phyloP scores from a whole-genome alignment of 2,329 filamentous ascomycete genomes.

The Tolypocladium inflatum region DNA sequence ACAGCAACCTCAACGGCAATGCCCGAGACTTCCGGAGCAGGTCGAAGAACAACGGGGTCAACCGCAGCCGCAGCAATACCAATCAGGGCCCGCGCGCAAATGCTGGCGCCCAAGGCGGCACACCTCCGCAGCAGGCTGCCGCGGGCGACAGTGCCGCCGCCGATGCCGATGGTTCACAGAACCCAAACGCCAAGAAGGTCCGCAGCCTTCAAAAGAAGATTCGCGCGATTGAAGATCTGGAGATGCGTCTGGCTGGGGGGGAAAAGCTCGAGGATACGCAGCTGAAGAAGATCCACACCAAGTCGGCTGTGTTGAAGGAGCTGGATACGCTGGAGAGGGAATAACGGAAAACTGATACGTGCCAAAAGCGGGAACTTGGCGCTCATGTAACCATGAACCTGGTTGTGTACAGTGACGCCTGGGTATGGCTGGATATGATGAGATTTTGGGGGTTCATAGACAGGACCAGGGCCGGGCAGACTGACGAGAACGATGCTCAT shows the following conservation, averaged over 20 bases:
- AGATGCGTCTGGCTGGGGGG: slow-evolving; percentile 88
- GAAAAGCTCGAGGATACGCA: slow-evolving; percentile 98
- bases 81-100: slow-evolving; percentile 26
- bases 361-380: not conserved
- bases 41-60: slow-evolving; percentile 31
- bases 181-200: slow-evolving; percentile 87
- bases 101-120: slow-evolving; percentile 13
- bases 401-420: not conserved
- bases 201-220: slow-evolving; percentile 94
- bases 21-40: slow-evolving; percentile 1
- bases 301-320: slow-evolving; percentile 75
- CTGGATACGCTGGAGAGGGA: slow-evolving; percentile 47
- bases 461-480: not conserved
- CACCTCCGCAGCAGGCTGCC: slow-evolving; percentile 13
- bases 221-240: slow-evolving; percentile 91
- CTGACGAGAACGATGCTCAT: not conserved
- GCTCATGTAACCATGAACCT: not conserved
- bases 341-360: slow-evolving; percentile 5
- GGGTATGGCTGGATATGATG: not conserved
- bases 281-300: slow-evolving; percentile 94
- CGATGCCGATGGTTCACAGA: slow-evolving; percentile 37
- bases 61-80: slow-evolving; percentile 44
- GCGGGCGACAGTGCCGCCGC: slow-evolving; percentile 35
- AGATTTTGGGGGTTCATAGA: not conserved
- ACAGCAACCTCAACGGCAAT: slow-evolving; percentile 5